Conservation (phyloP, 2,329 filamentous ascomycete species). For the Calonectria crousiana region DNA sequence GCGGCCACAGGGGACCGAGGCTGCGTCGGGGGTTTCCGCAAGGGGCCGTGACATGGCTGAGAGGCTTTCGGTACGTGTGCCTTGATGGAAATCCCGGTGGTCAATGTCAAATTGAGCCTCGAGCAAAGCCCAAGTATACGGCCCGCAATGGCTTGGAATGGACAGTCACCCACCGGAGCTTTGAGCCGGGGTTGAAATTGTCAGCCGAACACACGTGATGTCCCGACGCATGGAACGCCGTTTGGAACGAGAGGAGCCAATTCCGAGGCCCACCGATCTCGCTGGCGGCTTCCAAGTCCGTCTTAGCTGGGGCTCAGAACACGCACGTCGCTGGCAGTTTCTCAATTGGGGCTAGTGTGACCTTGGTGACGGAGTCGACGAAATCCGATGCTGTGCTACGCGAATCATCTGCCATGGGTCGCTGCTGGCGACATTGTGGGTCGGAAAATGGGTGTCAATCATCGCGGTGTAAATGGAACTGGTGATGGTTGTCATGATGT, state of each 20-base stretch:
- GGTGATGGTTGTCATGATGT: neutral
- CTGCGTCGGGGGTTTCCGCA: constrained; percentile 2
- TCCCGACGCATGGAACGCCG: neutral
- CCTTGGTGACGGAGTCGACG: neutral
- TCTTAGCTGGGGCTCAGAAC: neutral
- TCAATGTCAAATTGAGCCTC: neutral
- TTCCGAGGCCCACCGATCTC: neutral
- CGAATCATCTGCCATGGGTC: neutral
- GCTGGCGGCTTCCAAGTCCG: neutral
- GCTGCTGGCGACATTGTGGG: neutral
- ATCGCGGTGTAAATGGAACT: neutral
- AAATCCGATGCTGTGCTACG: neutral
- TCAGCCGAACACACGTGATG: neutral
- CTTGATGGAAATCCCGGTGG: neutral
- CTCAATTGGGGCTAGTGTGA: neutral
- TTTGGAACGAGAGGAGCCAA: neutral
- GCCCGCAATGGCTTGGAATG: neutral
- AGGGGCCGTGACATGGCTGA: neutral
- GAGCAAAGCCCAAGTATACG: neutral
- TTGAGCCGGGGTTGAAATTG: neutral
- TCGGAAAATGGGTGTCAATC: neutral
- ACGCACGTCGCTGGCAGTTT: neutral
- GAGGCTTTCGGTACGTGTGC: neutral
- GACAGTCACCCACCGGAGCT: neutral
- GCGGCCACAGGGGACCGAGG: constrained; percentile 4